A percentile compares a stretch with the other conserved stretches of the same genome.
Evolutionary conservation across 148 eudicot species (phyloP).

Genomic region (Fagopyrum tataricum): DNA sequence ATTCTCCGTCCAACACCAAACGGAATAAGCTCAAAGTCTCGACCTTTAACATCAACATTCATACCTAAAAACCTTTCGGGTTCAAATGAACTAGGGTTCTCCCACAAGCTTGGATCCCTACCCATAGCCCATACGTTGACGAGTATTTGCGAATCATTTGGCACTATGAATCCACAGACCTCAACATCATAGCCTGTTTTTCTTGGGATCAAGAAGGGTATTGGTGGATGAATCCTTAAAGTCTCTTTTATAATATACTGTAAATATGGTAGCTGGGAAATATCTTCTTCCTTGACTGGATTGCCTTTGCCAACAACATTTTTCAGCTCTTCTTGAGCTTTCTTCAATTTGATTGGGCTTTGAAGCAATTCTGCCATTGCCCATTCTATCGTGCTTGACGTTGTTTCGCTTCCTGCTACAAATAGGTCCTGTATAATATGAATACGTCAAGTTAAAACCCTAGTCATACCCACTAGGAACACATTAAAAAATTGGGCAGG

Average conservation of each 20-base stretch:
- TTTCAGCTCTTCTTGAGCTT: slow-evolving; percentile 6
- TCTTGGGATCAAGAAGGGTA: slow-evolving; percentile 24
- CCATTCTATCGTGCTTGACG: slow-evolving; percentile 31
- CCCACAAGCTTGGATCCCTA: slow-evolving; percentile 24
- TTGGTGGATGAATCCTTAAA: slow-evolving; percentile 28
- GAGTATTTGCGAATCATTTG: slow-evolving; percentile 27
- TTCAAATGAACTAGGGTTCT: slow-evolving; percentile 21
- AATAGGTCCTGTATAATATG: background rate
- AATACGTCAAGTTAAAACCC: too few species aligned
- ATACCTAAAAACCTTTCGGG: slow-evolving; percentile 30
- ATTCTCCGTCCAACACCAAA: slow-evolving; percentile 13
- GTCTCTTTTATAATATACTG: slow-evolving; percentile 31
- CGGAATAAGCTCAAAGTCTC: too few species aligned
- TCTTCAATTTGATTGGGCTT: background rate
- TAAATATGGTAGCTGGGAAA: slow-evolving; percentile 23
- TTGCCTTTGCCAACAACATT: slow-evolving; percentile 18
- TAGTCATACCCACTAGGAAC: too few species aligned
- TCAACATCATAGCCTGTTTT: slow-evolving; percentile 15
- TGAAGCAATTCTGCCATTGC: slow-evolving; percentile 35
- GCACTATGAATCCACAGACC: slow-evolving; percentile 16
- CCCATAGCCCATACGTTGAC: slow-evolving; percentile 39
- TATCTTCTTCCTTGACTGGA: slow-evolving; percentile 22
- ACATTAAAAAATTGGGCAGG: too few species aligned
- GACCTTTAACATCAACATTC: background rate
- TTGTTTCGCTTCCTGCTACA: background rate